A percentile compares a stretch with the other conserved stretches of the same genome.
Conservation (phyloP, 768 basidiomycete species). For the Xerocomellus intermedius region DNA sequence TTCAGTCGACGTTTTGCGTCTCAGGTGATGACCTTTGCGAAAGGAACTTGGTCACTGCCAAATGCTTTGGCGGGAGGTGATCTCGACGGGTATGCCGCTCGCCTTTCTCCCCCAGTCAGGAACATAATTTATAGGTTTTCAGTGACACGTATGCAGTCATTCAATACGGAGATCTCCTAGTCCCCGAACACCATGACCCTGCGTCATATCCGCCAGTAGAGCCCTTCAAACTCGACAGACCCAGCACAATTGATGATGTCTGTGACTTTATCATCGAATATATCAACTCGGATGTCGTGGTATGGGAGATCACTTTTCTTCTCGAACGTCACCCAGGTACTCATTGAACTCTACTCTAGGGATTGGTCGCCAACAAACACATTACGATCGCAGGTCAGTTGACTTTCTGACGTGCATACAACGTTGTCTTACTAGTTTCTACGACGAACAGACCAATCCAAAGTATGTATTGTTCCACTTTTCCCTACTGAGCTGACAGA, state of each 20-base stretch:
- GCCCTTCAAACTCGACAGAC: conserved; percentile 38
- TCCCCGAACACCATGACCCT: conserved; percentile 44
- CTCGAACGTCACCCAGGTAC: not conserved
- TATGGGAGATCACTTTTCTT: conserved; percentile 29
- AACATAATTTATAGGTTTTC: not conserved
- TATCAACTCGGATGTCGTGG: conserved; percentile 76
- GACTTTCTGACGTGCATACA: not conserved
- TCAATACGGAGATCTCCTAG: conserved; percentile 50
- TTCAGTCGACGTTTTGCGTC: not conserved
- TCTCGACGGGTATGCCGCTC: conserved; percentile 57
- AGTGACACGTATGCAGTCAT: conserved; percentile 68
- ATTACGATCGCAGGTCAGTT: conserved; percentile 63
- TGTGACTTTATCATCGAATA: conserved; percentile 80
- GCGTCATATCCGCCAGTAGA: conserved; percentile 46
- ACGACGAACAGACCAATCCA: conserved; percentile 57
- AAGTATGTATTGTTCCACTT: conserved; percentile 35
- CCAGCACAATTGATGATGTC: conserved; percentile 63
- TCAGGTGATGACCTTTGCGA: not conserved
- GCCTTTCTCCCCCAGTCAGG: not conserved
- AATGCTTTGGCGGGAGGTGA: conserved; percentile 74
- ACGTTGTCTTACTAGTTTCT: not conserved
- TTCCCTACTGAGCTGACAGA: not conserved
- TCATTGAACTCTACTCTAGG: conserved; percentile 38
- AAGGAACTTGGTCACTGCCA: conserved; percentile 61
- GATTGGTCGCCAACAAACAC: conserved; percentile 64